Base-by-base conservation (phyloP, 345 rosid genomes). In the Lepidium aucheri region DNA sequence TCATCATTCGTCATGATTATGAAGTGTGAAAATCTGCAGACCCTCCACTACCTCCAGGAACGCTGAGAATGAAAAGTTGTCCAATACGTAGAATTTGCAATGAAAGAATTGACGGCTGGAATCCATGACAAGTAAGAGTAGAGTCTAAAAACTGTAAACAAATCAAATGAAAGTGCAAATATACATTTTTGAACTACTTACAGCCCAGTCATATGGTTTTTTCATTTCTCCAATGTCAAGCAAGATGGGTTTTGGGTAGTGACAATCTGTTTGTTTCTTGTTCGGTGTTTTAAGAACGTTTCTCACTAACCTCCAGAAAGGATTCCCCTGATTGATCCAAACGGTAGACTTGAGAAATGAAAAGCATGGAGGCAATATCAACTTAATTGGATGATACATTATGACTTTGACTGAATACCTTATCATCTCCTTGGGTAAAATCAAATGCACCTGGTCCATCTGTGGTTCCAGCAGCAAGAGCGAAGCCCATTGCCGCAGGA, bases 391-490 rank as follows among this genome's bases (percentile, higher is more conserved):
- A 60, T 20, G 68, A 13, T 34, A 22, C 26, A 65, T 57, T 44
- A 11, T 8, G 14, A 63, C 16, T 51, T 43, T 22, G 33, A 67
- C 60, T 22, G 9, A 75, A 72, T 75, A 88, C 99, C 88, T 74
- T 60, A 70, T 85, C 83, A 83, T 94, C 99, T 66, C 97, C 97
- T 83, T 94, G 99, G 73, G 81, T 85, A 75, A 94, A 94, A 80
- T 85, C 97, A 79, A 94, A 94, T 77, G 99, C 99, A 65, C 99
- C 99, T 34, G 96, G 99, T 53, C 99, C 99, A 83, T 94, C 99
- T 10, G 97, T 94, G 20, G 99, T 94, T 77, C 99, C 97, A 4
- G 97, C 99, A 14, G 97, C 97, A 83, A 94, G 88, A 69, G 79
- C 89, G 63, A 94, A 94, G 14, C 99, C 99, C 97, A 94, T 83